phyloP scores from a whole-genome alignment of 2,329 filamentous ascomycete species.

The Fusarium torulosum region DNA sequence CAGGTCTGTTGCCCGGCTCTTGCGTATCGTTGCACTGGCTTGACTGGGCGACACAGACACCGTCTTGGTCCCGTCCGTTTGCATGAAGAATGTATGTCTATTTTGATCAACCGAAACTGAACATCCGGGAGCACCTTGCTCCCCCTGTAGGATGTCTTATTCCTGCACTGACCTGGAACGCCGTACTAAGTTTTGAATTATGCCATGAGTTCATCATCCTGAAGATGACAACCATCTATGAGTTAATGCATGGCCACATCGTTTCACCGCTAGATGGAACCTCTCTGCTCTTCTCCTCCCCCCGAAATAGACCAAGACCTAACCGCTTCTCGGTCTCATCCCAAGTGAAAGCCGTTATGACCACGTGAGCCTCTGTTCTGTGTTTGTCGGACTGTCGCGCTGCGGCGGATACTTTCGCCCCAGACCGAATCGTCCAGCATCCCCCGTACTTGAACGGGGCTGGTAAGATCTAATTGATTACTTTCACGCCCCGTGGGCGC shows the following conservation, averaged over 20 bases:
- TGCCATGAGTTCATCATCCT: conserved; percentile 18
- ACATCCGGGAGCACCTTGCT: conserved; percentile 8
- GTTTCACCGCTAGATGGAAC: conserved; percentile 25
- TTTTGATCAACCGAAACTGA: conserved; percentile 25
- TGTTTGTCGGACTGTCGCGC: conserved; percentile 75
- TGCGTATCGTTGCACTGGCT: conserved; percentile 12
- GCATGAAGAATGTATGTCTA: conserved; percentile 28
- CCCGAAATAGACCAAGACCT: background rate
- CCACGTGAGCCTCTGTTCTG: conserved; percentile 53
- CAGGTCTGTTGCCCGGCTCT: conserved; percentile 14
- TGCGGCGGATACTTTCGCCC: conserved; percentile 91
- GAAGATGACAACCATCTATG: conserved; percentile 1
- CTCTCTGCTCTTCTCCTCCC: background rate
- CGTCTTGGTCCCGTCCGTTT: conserved; percentile 3
- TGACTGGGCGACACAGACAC: background rate
- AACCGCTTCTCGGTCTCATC: conserved; percentile 33
- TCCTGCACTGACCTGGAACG: conserved; percentile 38
- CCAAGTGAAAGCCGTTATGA: conserved; percentile 49
- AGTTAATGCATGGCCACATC: conserved; percentile 14
- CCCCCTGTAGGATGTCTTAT: conserved; percentile 13
- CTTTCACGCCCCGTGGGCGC: conserved; percentile 71
- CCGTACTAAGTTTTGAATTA: conserved; percentile 36
- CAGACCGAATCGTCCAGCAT: conserved; percentile 91
- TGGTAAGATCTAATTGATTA: conserved; percentile 31
- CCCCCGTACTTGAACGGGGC: conserved; percentile 80